Conservation (phyloP, 495 filamentous ascomycete species). For the Hyaloscypha finlandica region DNA sequence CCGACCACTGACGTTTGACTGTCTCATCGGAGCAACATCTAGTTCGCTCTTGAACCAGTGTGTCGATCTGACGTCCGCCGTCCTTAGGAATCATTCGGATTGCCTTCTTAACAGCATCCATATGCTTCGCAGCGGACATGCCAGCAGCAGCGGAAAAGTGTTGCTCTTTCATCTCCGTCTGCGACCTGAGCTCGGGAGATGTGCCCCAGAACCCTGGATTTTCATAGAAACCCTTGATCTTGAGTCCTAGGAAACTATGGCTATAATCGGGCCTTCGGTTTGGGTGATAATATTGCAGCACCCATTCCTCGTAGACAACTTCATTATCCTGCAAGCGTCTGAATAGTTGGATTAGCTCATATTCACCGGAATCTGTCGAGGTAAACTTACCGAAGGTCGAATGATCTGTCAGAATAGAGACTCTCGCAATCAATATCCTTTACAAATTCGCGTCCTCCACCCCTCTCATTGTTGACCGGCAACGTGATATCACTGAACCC, state of each 20-base stretch:
- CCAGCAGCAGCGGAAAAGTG: neutral
- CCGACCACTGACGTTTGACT: slow-evolving; percentile 16
- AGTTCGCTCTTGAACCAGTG: slow-evolving; percentile 13
- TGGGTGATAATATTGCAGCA: slow-evolving; percentile 10
- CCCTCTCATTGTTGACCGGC: neutral
- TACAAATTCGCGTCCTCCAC: neutral
- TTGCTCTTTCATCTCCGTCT: slow-evolving; percentile 16
- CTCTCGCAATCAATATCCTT: slow-evolving; percentile 11
- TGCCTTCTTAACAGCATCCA: slow-evolving; percentile 8
- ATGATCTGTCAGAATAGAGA: slow-evolving; percentile 8
- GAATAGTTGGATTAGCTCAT: neutral
- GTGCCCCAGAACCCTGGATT: slow-evolving; percentile 15
- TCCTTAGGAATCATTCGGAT: slow-evolving; percentile 15
- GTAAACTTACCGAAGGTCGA: neutral
- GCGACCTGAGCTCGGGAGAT: slow-evolving; percentile 12
- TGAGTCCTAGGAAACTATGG: slow-evolving; percentile 19
- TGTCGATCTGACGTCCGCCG: slow-evolving; percentile 12
- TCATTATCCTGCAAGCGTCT: neutral
- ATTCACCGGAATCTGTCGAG: neutral
- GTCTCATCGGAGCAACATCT: slow-evolving; percentile 7
- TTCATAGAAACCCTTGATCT: slow-evolving; percentile 17
- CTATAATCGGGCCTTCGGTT: neutral
- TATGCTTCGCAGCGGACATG: slow-evolving; percentile 13
- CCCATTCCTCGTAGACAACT: slow-evolving; percentile 26
- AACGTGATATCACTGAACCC: slow-evolving; percentile 14